Base-by-base conservation (phyloP, 306 rosid species). In the Medicago lupulina region DNA sequence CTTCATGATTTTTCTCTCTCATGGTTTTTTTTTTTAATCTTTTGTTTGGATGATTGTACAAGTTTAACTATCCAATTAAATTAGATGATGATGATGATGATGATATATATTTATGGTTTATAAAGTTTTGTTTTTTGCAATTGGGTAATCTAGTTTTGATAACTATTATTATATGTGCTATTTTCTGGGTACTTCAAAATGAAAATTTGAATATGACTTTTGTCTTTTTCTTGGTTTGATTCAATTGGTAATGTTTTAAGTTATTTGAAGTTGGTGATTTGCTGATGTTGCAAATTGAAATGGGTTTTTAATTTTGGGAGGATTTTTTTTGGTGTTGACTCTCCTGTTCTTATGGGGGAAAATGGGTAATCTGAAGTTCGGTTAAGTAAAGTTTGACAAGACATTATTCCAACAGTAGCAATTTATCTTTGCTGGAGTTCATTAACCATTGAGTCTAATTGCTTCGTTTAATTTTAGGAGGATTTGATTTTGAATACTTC, bases 41-140 rank as follows among this genome's bases (percentile, higher is more conserved):
- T 44, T 49, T 40, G 11, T 16, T 70, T 64, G 59, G 82, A 59
- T 75, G 71, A 17, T 50, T 84, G 83, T 84, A 78, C 64, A 70
- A 67, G 59, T 21, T 68, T 85, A 50, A 67, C 76, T 34, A 41
- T 75, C 81, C 71, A 66, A 57, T 78, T 73, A 74, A 66, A 78
- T 70, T 69, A 77, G 83, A 77, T 47, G 51, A 57, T 78, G 59
- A 54, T 54, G 83, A 77, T 47, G 51, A 57, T 78, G 59, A 54
- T 54, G 61, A 19, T 55, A 63, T 78, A 44, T 73, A 25, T 51
- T 72, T 73, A 8, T 14, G 54, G 58, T 68, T 77, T 54, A 17
- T 19, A 6, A 44, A 70, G 67, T 8, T 80, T 53, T 3, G 28
- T 2, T 67, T 67, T 62, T 31, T 65, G 31, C 23, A 39, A 10